Conservation (phyloP, 768 basidiomycete species). For the Rhizopogon vesiculosus region DNA sequence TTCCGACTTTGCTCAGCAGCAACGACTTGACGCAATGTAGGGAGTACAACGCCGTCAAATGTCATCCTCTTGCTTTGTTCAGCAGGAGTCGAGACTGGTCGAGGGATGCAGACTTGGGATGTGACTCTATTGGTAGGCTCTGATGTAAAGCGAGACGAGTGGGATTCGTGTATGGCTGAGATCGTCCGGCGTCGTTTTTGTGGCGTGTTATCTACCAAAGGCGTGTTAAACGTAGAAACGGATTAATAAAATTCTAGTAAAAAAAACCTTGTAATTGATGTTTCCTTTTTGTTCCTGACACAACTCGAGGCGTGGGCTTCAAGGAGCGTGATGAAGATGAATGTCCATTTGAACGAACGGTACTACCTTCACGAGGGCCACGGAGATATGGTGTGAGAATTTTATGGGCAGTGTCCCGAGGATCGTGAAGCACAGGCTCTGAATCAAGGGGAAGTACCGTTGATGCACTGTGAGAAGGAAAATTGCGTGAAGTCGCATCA, state of each 20-base stretch:
- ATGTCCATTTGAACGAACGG: neutral
- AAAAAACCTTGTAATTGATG: neutral
- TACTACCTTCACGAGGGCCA: neutral
- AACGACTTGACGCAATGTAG: constrained; percentile 15
- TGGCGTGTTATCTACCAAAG: constrained; percentile 10
- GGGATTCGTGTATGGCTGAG: constrained; percentile 7
- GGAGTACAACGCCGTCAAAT: constrained; percentile 29
- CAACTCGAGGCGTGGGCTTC: neutral
- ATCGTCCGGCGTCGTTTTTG: constrained; percentile 18
- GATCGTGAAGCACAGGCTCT: neutral
- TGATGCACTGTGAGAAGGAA: neutral
- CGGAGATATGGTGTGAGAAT: neutral
- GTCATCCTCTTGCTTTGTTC: constrained; percentile 9
- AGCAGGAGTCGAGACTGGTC: constrained; percentile 19
- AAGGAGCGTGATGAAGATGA: neutral
- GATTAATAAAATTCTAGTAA: constrained; percentile 5
- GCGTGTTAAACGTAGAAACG: neutral
- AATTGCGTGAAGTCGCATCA: neutral
- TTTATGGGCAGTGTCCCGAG: neutral
- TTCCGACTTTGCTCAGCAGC: constrained; percentile 4
- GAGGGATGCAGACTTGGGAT: constrained; percentile 13
- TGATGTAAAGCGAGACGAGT: constrained; percentile 17
- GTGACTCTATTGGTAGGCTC: constrained; percentile 23
- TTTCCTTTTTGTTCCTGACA: neutral
- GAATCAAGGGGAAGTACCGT: neutral